A percentile compares a stretch with the other conserved stretches of the same genome.
Evolutionary conservation across 1,139 yeast genomes (phyloP).

Genomic region (Pneumocystis murina): DNA sequence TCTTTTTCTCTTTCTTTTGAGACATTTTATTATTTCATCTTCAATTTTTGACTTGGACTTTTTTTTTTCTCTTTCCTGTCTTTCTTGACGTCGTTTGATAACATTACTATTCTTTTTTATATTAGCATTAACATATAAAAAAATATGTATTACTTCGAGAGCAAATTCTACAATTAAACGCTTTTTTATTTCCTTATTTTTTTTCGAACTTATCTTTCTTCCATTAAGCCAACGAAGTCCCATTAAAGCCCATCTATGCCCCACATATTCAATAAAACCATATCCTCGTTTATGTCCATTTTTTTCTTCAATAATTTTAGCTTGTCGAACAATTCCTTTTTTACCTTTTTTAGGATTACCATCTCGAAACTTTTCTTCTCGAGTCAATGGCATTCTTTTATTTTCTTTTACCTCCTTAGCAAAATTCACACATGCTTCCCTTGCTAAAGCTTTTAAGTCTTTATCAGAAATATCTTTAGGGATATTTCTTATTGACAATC

Average conservation of each 20-base stretch:
- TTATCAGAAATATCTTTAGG: slow-evolving; percentile 87
- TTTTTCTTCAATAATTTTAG: slow-evolving; percentile 81
- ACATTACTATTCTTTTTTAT: slow-evolving; percentile 57
- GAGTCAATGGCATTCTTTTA: slow-evolving; percentile 67
- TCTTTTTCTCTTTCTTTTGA: neutral
- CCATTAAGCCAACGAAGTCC: slow-evolving; percentile 96
- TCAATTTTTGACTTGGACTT: slow-evolving; percentile 15
- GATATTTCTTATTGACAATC: slow-evolving; percentile 82
- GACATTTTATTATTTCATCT: neutral
- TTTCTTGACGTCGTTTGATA: slow-evolving; percentile 75
- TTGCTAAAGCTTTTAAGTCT: slow-evolving; percentile 77
- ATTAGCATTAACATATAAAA: neutral
- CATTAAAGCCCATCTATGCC: slow-evolving; percentile 88
- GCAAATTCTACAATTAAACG: slow-evolving; percentile 90
- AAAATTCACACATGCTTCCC: slow-evolving; percentile 88
- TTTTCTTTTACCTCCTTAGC: slow-evolving; percentile 78
- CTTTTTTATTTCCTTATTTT: slow-evolving; percentile 43
- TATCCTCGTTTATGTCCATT: slow-evolving; percentile 88
- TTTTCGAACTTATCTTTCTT: slow-evolving; percentile 52
- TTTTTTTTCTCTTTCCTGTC: slow-evolving; percentile 36
- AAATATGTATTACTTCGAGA: slow-evolving; percentile 34
- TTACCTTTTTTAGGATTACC: slow-evolving; percentile 46
- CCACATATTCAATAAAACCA: slow-evolving; percentile 86
- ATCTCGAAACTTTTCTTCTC: slow-evolving; percentile 64
- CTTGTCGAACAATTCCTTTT: slow-evolving; percentile 82